Evolutionary conservation across 1,139 yeast genomes (phyloP).

Genomic region (Kazachstania sp.): DNA sequence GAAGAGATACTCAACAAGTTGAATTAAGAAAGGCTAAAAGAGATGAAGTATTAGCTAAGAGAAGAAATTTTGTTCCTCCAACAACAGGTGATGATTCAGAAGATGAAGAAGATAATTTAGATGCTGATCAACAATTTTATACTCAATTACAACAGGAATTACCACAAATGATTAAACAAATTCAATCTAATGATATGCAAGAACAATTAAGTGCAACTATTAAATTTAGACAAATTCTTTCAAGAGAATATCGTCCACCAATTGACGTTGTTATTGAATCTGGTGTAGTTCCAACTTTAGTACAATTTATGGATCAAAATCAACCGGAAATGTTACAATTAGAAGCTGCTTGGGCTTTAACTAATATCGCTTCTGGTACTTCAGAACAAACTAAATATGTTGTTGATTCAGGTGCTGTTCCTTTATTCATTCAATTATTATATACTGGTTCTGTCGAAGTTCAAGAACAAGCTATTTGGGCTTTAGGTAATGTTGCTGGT

Average conservation of each 20-base stretch:
- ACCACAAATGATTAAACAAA: constrained; percentile 78
- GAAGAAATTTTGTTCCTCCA: constrained; percentile 65
- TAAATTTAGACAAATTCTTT: constrained; percentile 84
- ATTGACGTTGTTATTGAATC: constrained; percentile 86
- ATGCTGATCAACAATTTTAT: constrained; percentile 35
- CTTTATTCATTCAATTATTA: constrained; percentile 74
- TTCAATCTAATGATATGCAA: constrained; percentile 69
- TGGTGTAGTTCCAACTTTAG: constrained; percentile 88
- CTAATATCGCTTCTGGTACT: constrained; percentile 94
- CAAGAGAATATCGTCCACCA: constrained; percentile 97
- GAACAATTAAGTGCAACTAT: constrained; percentile 82
- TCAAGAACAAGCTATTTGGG: constrained; percentile 98
- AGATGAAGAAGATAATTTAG: constrained; percentile 40
- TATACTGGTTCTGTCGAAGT: constrained; percentile 80
- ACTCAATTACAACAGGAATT: constrained; percentile 60
- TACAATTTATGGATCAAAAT: constrained; percentile 69
- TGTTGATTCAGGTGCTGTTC: constrained; percentile 90
- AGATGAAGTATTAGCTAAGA: constrained; percentile 87
- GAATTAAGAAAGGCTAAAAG: constrained; percentile 94
- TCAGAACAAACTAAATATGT: constrained; percentile 85
- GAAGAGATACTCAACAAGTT: constrained; percentile 96
- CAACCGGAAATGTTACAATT: constrained; percentile 84
- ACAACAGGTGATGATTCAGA: constrained; percentile 34
- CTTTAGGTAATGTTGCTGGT: constrained; percentile 97
- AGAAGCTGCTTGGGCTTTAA: constrained; percentile 98